phyloP scores from a whole-genome alignment of 352 stramenopile species.

The Bremia lactucae region DNA sequence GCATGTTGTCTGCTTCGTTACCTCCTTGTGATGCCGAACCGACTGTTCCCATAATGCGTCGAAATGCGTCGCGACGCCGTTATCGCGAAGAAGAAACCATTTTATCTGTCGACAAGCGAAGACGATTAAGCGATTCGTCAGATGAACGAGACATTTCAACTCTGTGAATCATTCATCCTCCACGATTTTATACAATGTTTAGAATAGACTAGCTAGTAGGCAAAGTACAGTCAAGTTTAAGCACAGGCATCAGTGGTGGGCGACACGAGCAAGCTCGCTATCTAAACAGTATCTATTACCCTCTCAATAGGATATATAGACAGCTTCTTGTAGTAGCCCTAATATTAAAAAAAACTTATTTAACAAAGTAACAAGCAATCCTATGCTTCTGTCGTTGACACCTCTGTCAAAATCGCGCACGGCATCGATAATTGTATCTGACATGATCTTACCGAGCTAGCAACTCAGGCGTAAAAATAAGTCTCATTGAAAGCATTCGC shows the following conservation, averaged over 20 bases:
- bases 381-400: constrained; percentile 5
- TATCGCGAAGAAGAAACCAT: constrained; percentile 38
- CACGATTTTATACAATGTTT: constrained; percentile 18
- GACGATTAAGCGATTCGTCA: constrained; percentile 33
- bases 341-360: constrained; percentile 27
- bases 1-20: constrained; percentile 29
- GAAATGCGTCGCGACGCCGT: constrained; percentile 51
- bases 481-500: constrained; percentile 47
- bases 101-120: constrained; percentile 42
- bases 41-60: constrained; percentile 56
- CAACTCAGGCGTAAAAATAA: constrained; percentile 27
- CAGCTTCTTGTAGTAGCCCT: constrained; percentile 12
- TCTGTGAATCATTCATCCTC: constrained; percentile 14
- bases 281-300: constrained; percentile 7
- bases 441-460: constrained; percentile 13
- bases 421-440: background rate
- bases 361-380: constrained; percentile 18
- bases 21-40: constrained; percentile 52
- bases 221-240: constrained; percentile 20
- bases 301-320: constrained; percentile 5
- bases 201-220: constrained; percentile 21
- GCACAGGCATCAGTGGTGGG: constrained; percentile 2
- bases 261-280: constrained; percentile 8
- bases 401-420: constrained; percentile 1
- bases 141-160: constrained; percentile 53